phyloP scores from a whole-genome alignment of 257 asterid species.

The Asclepias syriaca region DNA sequence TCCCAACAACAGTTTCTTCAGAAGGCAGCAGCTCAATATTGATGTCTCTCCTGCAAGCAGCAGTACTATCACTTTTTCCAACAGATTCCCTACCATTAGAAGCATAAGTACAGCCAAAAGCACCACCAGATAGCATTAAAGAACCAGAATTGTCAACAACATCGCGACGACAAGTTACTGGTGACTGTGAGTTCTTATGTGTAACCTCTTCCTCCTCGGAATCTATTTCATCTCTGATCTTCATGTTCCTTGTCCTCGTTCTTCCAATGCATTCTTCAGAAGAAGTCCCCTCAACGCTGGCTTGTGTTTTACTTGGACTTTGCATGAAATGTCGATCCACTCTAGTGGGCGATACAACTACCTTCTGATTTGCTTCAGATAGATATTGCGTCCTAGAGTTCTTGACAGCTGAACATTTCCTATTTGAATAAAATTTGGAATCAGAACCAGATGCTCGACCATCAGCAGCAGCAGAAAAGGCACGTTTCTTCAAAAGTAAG shows the following conservation, averaged over 20 bases:
- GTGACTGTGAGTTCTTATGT: conserved; percentile 26
- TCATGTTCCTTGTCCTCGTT: conserved; percentile 31
- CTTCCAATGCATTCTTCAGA: conserved; percentile 23
- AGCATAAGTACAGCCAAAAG: conserved; percentile 26
- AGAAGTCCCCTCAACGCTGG: conserved; percentile 21
- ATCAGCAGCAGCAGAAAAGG: conserved; percentile 27
- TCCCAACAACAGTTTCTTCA: conserved; percentile 27
- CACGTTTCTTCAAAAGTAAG: conserved; percentile 48
- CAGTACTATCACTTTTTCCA: conserved; percentile 14
- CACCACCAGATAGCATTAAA: conserved; percentile 15
- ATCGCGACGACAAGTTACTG: conserved; percentile 28
- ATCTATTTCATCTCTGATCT: conserved; percentile 25
- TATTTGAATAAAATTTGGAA: conserved; percentile 30
- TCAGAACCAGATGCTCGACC: conserved; percentile 33
- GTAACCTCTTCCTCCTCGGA: conserved; percentile 27
- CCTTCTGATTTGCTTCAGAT: conserved; percentile 43
- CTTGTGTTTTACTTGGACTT: conserved; percentile 18
- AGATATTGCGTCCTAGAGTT: conserved; percentile 24
- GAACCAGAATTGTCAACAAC: conserved; percentile 26
- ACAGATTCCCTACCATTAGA: conserved; percentile 25
- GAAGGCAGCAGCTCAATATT: conserved; percentile 31
- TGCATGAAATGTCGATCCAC: conserved; percentile 24
- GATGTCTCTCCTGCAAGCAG: neutral
- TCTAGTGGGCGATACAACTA: conserved; percentile 23
- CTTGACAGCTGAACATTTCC: conserved; percentile 32